Evolutionary conservation across 768 basidiomycete genomes (phyloP), one percentile per base, ranked within the genome.

Genomic region (Mycena alexandri): DNA sequence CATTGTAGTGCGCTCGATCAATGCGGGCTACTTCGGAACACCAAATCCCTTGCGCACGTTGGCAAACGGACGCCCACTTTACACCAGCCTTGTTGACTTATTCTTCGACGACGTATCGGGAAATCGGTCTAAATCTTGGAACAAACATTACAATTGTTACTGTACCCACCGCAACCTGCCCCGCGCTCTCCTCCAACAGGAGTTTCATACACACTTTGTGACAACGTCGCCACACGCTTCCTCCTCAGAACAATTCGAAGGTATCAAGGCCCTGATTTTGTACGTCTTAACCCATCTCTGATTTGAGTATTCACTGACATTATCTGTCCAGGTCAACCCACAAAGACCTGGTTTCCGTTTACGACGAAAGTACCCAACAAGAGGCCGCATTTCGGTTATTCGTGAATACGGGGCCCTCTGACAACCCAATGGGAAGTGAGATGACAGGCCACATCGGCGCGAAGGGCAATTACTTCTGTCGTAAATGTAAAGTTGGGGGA

Each of bases 91-190:
- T 19, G 25, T 56, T 5, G 42, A 56, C 38, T 72, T 80, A 0
- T 82, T 79, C 63, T 71, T 74, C 3, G 83, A 85, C 58, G 82
- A 85, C 71, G 80, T 83, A 0, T 85, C 82, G 0, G 83, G 82
- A 11, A 84, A 85, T 63, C 66, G 74, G 8, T 81, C 78, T 10
- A 85, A 85, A 67, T 79, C 78, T 38, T 85, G 79, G 77, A 85
- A 84, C 65, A 82, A 83, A 56, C 84, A 85, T 54, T 78, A 72
- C 70, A 83, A 82, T 53, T 75, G 79, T 0, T 84, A 83, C 56
- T 69, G 80, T 21, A 77, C 73, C 1, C 78, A 83, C 50, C 63
- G 73, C 17, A 80, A 79, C 58, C 72, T 84, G 1, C 83, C 81
- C 2, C 72, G 75, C 11, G 56, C 72, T 22, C 67, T 82, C 12